Percentiles rank a stretch among this genome's conserved stretches.
Evolutionary conservation across 352 stramenopile species (phyloP).

Genomic region (Phytophthora pseudosyringae): DNA sequence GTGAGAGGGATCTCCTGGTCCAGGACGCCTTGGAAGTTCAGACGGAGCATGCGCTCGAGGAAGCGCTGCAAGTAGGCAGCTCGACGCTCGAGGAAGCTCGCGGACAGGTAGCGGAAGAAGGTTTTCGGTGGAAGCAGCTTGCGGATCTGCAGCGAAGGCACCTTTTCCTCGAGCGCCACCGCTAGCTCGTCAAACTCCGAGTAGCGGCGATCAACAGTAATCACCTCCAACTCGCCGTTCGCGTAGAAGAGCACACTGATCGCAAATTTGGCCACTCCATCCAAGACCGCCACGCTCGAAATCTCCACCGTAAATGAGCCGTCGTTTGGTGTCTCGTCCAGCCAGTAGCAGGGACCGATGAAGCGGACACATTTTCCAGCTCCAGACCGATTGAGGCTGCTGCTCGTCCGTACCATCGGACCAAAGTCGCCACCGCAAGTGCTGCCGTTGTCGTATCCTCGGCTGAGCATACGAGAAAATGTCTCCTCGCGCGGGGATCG

Average conservation of each 20-base stretch:
- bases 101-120: conserved; percentile 64
- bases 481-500: conserved; percentile 28
- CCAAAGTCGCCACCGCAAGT: conserved; percentile 25
- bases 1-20: conserved; percentile 74
- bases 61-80: conserved; percentile 68
- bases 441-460: conserved; percentile 16
- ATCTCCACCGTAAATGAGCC: conserved; percentile 80
- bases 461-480: conserved; percentile 30
- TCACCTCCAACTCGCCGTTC: conserved; percentile 46
- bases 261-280: conserved; percentile 57
- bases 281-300: conserved; percentile 53
- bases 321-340: conserved; percentile 44
- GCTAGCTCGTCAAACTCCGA: conserved; percentile 74
- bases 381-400: conserved; percentile 15
- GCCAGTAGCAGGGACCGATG: conserved; percentile 59
- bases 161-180: conserved; percentile 58
- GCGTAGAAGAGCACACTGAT: conserved; percentile 72
- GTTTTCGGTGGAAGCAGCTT: conserved; percentile 75
- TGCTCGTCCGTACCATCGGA: conserved; percentile 15
- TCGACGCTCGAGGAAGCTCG: conserved; percentile 66
- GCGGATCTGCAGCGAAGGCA: conserved; percentile 54
- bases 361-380: conserved; percentile 65
- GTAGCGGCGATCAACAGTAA: conserved; percentile 65
- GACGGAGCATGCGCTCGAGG: conserved; percentile 58
- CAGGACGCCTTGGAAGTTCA: conserved; percentile 69